These are phyloP conservation scores for Camellia sinensis DNA, from an alignment of 148 eudicot genomes.

Conservation along the genomic window DNA sequence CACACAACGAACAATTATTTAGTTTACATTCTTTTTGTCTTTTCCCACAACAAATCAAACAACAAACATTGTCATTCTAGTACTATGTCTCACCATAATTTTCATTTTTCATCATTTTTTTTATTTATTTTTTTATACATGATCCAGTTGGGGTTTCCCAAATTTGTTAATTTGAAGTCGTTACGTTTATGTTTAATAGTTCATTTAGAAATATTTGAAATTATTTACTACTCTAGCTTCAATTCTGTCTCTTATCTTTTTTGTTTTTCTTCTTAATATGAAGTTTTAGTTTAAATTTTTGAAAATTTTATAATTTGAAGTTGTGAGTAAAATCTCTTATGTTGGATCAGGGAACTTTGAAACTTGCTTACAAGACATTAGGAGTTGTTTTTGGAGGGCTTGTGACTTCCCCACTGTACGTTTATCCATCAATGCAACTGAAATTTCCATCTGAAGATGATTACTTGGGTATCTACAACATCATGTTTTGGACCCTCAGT, in stretches of 20 bases:
- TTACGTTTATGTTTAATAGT: too few species aligned
- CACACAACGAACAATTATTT: too few species aligned
- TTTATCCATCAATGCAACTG: constrained; percentile 61
- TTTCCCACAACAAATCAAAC: too few species aligned
- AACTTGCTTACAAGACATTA: constrained; percentile 53
- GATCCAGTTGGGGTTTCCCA: too few species aligned
- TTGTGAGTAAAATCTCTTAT: neutral
- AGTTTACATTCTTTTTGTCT: too few species aligned
- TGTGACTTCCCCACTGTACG: constrained; percentile 67
- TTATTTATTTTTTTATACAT: too few species aligned
- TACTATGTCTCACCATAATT: too few species aligned
- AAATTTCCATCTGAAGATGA: constrained; percentile 58
- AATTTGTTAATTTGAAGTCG: too few species aligned
- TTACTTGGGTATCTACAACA: constrained; percentile 61
- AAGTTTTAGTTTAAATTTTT: neutral
- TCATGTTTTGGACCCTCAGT: constrained; percentile 75
- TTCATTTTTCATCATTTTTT: too few species aligned
- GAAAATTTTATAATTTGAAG: neutral
- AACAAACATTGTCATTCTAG: too few species aligned
- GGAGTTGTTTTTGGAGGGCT: constrained; percentile 72
- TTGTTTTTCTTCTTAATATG: neutral
- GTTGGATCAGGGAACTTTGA: constrained; percentile 23
- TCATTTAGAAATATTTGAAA: neutral
- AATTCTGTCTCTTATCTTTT: neutral
- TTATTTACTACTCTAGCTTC: neutral